Conservation (phyloP, 495 filamentous ascomycete genomes). For the Aspergillus steynii region DNA sequence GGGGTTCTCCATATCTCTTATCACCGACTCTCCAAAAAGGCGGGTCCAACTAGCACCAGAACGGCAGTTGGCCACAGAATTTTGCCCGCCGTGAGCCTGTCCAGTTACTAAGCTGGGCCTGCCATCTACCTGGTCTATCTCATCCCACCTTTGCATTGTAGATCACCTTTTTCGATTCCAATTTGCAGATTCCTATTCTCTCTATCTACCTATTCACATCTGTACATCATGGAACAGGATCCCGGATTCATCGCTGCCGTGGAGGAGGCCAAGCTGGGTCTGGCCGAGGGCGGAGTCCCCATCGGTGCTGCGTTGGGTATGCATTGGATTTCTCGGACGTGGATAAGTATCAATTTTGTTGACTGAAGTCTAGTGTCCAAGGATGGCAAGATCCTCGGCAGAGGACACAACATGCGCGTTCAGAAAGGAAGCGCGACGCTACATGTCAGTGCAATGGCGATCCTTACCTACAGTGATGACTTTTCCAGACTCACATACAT, state of each 20-base stretch:
- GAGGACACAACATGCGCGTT: slow-evolving; percentile 79
- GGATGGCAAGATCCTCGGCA: slow-evolving; percentile 73
- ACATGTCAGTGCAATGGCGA: slow-evolving; percentile 55
- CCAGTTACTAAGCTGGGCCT: background rate
- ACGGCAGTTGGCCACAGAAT: slow-evolving; percentile 16
- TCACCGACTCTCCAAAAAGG: slow-evolving; percentile 5
- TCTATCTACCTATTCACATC: background rate
- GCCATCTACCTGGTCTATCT: slow-evolving; percentile 4
- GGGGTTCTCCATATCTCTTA: background rate
- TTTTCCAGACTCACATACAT: slow-evolving; percentile 1
- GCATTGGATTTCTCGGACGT: background rate
- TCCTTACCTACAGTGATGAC: background rate
- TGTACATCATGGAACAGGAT: slow-evolving; percentile 44
- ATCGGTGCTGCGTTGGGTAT: slow-evolving; percentile 64
- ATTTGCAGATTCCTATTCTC: background rate
- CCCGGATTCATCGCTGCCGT: slow-evolving; percentile 61
- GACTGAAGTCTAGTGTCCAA: slow-evolving; percentile 53
- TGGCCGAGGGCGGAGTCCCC: slow-evolving; percentile 76
- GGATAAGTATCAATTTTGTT: no score
- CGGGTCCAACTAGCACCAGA: slow-evolving; percentile 20
- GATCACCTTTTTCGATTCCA: background rate
- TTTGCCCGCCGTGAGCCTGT: background rate
- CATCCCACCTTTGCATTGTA: background rate
- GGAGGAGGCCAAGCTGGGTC: slow-evolving; percentile 71
- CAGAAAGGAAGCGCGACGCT: slow-evolving; percentile 75